These are phyloP conservation scores for Diutina pseudorugosa DNA, from an alignment of 1,139 yeast genomes.

Conservation along the genomic window DNA sequence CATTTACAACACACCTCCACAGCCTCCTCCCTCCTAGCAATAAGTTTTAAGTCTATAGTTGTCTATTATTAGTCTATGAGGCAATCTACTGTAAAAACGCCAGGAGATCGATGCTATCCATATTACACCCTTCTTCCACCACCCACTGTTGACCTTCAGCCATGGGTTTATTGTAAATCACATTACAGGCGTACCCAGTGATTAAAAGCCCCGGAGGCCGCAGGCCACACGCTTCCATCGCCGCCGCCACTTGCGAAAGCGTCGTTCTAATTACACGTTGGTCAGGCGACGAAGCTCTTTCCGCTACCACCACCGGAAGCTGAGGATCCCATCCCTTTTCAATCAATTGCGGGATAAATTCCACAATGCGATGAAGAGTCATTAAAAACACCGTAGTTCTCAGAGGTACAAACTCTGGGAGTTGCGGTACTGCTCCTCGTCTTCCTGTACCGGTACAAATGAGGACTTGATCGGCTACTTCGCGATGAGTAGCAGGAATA, in stretches of 20 bases:
- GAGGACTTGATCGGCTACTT: conserved; percentile 83
- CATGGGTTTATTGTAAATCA: conserved; percentile 16
- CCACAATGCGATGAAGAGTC: conserved; percentile 78
- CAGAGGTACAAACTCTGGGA: conserved; percentile 60
- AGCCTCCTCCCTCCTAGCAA: too few relatives aligned
- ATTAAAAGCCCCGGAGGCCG: conserved; percentile 90
- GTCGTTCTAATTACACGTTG: conserved; percentile 76
- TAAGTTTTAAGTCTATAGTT: too few relatives aligned
- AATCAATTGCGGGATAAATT: conserved; percentile 48
- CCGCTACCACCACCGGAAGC: conserved; percentile 77
- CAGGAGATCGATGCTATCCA: not conserved
- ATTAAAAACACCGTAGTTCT: conserved; percentile 83
- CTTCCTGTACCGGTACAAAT: conserved; percentile 95
- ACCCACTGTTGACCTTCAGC: conserved; percentile 24
- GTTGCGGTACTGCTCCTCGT: conserved; percentile 65
- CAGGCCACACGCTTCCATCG: conserved; percentile 72
- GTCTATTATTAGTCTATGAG: not conserved
- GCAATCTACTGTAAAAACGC: conserved; percentile 1
- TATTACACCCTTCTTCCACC: conserved; percentile 46
- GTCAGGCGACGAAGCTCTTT: conserved; percentile 88
- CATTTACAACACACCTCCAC: too few relatives aligned
- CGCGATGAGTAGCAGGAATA: conserved; percentile 88
- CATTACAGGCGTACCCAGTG: conserved; percentile 71
- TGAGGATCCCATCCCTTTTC: conserved; percentile 54
- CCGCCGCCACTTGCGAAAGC: conserved; percentile 52